Base-by-base conservation (phyloP, 176 grass and related monocot species). In the Oryza punctata region DNA sequence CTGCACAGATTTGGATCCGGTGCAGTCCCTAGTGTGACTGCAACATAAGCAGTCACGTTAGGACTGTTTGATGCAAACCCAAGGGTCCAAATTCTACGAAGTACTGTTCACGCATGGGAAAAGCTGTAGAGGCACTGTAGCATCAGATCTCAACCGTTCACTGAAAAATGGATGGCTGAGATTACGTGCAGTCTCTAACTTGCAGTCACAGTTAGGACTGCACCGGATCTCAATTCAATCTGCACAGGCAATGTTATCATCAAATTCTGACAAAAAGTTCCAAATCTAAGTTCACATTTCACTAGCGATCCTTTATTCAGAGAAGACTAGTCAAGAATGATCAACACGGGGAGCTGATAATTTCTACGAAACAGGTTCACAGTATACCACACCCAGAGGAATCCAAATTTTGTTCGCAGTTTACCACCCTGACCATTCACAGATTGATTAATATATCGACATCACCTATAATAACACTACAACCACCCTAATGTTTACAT, bases 401-500 rank as follows among this genome's bases (percentile, higher is more conserved):
- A 63, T 46, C 28, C 45, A 78, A 81, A 71, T 65, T 16, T 5
- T 19, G 57, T 16, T 78, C 47, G 26, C 65, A 25, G 18, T n/a
- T 72, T 78, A 83, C 69, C 68, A 74, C 12, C 46, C 74, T 40
- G 79, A 63, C n/a, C 61, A 87, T 6, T 65, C 28, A 32, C 45
- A 77, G 37, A 76, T n/a, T 15, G 23, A 84, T 7, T n/a, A 78
- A 40, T 79, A 37, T 72, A 57, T 57, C 18, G 6, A n/a, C 6
- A 75, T 69, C 63, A 68, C 35, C 67, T 86, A 82, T 86, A 68
- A 82, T 86, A 68, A 45, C 73, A 13, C 78, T 90, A 86, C 0
- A 10, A 46, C 30, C 47, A 43, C 50, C 79, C 88, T 90, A 90
- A 37, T 79, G 63, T 87, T 90, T 90, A 87, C 84, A 90, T 87